Evolutionary conservation across 768 basidiomycete species (phyloP), one percentile per base, ranked within the genome.

Genomic region (Tricholoma sp.): DNA sequence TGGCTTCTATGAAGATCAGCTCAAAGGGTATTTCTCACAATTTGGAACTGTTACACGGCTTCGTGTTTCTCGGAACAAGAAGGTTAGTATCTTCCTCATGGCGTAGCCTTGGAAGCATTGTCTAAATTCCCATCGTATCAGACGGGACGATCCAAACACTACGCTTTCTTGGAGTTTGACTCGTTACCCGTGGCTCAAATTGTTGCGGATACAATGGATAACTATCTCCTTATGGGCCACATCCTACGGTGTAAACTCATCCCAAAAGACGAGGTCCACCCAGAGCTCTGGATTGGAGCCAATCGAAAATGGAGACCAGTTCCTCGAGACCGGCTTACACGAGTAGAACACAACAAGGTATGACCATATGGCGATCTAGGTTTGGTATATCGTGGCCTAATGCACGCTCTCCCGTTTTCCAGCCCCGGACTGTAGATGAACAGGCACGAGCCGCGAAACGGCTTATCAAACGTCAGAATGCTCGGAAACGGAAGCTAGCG

Each of bases 131-230:
- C 52, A 27, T 45, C 35, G 56, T 54, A 18, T 1, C 61, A 98
- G 95, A 96, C 94, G 12, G 97, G 97, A 54, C 82, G 82, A 60
- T 96, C 96, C 47, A 99, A 98, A 73, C 96, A 98, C 71, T 98
- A 96, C 72, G 96, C 85, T 2, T 98, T 96, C 77, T 79, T 99
- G 66, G 96, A 98, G 72, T 97, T 99, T 70, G 84, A 86, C 55
- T 94, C 92, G 43, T 81, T 84, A 18, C 80, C 88, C 0, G 94
- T 98, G 29, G 95, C 97, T 0, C 76, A 94, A 67, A 98, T 99
- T 60, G 97, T 97, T 7, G 88, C 91, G 1, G 97, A 98, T 67
- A 98, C 96, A 46, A 98, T 98, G 97, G 86, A 99, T 79, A 98
- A 97, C 75, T 99, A 98, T 72, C 82, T 99, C 37, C 79, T 99